Evolutionary conservation across 2,329 filamentous ascomycete genomes (phyloP).

Genomic region (Allantophomopsis cytisporea): DNA sequence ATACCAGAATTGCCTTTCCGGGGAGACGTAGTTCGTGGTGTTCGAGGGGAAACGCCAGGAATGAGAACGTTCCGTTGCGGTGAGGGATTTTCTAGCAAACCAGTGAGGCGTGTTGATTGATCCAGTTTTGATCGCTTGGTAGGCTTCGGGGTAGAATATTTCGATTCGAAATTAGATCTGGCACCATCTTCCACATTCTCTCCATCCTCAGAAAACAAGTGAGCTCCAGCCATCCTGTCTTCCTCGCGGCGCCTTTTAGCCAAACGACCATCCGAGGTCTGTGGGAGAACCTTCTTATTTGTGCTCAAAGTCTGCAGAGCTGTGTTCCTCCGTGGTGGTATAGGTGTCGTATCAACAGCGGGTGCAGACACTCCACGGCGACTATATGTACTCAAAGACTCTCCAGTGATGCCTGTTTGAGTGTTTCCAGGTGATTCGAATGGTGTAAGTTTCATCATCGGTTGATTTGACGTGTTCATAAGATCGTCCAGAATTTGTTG

Average conservation of each 20-base stretch:
- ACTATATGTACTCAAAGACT: no score
- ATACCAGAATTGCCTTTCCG: no score
- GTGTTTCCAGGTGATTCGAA: no score
- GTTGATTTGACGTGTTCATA: no score
- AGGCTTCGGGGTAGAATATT: not conserved
- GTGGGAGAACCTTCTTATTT: conserved; percentile 13
- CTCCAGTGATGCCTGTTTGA: no score
- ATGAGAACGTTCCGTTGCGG: conserved; percentile 8
- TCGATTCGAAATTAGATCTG: not conserved
- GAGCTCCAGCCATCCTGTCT: conserved; percentile 6
- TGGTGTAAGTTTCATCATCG: no score
- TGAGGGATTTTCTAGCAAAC: conserved; percentile 11
- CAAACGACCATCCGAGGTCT: conserved; percentile 7
- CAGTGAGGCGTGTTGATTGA: conserved; percentile 3
- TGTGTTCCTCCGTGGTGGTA: not conserved
- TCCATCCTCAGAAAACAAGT: conserved; percentile 12
- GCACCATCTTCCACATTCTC: conserved; percentile 1
- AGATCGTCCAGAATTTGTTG: not conserved
- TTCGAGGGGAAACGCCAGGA: not conserved
- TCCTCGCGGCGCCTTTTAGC: conserved; percentile 5
- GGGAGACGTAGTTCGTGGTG: not conserved
- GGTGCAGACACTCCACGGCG: no score
- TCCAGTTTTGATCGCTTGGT: not conserved
- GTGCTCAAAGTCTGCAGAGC: conserved; percentile 12
- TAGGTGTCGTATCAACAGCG: no score